Percentiles rank a stretch among this genome's conserved stretches.
Evolutionary conservation across 768 basidiomycete genomes (phyloP).

Genomic region (Collybia mongolica): DNA sequence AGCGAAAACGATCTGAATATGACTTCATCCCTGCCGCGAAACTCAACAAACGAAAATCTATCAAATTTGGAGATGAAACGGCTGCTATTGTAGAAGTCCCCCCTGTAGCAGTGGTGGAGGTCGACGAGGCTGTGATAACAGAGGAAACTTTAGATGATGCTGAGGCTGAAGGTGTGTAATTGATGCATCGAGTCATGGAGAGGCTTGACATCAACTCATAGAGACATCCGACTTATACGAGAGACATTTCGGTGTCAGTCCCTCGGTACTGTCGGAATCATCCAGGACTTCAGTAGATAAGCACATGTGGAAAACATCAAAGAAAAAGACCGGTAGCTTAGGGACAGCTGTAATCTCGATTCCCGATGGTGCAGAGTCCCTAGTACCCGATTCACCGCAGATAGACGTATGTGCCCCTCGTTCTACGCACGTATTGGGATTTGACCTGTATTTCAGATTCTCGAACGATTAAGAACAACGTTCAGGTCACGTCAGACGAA

Average conservation of each 20-base stretch:
- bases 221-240: constrained; percentile 55
- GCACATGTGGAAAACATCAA: constrained; percentile 53
- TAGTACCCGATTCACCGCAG: constrained; percentile 23
- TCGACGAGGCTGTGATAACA: constrained; percentile 10
- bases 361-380: constrained; percentile 36
- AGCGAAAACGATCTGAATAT: constrained; percentile 44
- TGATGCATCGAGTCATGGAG: no score
- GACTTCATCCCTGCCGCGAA: constrained; percentile 51
- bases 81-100: constrained; percentile 6
- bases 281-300: constrained; percentile 53
- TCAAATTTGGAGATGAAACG: constrained; percentile 28
- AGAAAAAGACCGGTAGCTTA: constrained; percentile 53
- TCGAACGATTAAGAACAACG: constrained; percentile 53
- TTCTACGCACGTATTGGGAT: background rate
- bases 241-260: constrained; percentile 66
- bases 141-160: constrained; percentile 18
- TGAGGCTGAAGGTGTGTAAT: constrained; percentile 25
- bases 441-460: constrained; percentile 37
- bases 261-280: constrained; percentile 47
- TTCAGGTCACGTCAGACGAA: constrained; percentile 56
- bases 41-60: constrained; percentile 64
- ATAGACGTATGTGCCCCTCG: constrained; percentile 26
- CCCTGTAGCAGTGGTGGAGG: constrained; percentile 1
- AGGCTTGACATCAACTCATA: no score
- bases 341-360: constrained; percentile 52